Conservation (phyloP, 2,329 filamentous ascomycete genomes). For the Curvularia hawaiiensis region DNA sequence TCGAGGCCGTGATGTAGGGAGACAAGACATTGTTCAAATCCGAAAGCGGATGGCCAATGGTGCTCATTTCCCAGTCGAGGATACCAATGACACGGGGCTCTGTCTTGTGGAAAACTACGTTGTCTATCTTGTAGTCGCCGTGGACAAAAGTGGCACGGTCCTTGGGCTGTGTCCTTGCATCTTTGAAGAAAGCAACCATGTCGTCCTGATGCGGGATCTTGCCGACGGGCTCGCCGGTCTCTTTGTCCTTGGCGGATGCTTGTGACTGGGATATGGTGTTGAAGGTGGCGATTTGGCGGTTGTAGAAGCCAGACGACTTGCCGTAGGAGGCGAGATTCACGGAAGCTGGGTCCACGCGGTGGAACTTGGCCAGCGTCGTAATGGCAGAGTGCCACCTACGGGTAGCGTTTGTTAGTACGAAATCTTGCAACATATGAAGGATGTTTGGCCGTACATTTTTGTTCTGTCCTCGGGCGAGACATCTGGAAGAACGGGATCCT, state of each 20-base stretch:
- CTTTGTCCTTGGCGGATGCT: constrained; percentile 74
- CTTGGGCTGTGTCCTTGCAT: constrained; percentile 70
- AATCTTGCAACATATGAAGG: not conserved
- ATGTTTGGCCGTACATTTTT: constrained; percentile 61
- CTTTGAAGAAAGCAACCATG: constrained; percentile 77
- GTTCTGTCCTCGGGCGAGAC: constrained; percentile 71
- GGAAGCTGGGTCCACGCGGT: constrained; percentile 69
- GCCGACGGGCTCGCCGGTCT: constrained; percentile 77
- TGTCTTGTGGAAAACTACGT: constrained; percentile 77
- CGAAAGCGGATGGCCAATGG: constrained; percentile 91
- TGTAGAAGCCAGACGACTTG: constrained; percentile 77
- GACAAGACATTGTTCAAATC: constrained; percentile 81
- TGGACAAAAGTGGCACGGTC: constrained; percentile 84
- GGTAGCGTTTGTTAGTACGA: not conserved
- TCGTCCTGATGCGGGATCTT: constrained; percentile 82
- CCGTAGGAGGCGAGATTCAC: constrained; percentile 78
- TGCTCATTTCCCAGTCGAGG: constrained; percentile 94
- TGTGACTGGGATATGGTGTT: constrained; percentile 78
- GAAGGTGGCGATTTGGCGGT: constrained; percentile 84
- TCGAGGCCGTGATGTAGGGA: constrained; percentile 51
- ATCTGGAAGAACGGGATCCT: constrained; percentile 81
- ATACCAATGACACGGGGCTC: constrained; percentile 90
- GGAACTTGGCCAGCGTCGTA: constrained; percentile 81
- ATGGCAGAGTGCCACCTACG: constrained; percentile 81
- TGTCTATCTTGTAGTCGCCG: constrained; percentile 88